These are phyloP conservation scores for Termitomyces sp. DNA, from an alignment of 768 basidiomycete genomes.

Conservation along the genomic window DNA sequence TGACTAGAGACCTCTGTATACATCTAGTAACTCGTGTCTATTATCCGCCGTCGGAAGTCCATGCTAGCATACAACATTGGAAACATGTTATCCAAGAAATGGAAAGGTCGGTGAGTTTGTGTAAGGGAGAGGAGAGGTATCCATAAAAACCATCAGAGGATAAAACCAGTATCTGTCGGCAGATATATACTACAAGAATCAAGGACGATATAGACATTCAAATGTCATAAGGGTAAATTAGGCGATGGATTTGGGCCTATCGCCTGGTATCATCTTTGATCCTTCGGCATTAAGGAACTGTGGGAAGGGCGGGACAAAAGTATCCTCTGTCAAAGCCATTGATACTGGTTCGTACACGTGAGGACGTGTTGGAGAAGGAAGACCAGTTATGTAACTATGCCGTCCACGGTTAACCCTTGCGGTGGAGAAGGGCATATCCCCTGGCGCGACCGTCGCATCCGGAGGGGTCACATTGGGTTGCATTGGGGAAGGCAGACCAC, in stretches of 20 bases:
- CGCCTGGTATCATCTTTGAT: slow-evolving; percentile 22
- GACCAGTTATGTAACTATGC: slow-evolving; percentile 27
- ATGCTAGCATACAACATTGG: neutral
- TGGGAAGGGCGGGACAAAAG: slow-evolving; percentile 54
- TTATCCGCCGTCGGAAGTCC: neutral
- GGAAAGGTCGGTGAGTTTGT: neutral
- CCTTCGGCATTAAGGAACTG: slow-evolving; percentile 44
- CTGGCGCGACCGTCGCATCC: neutral
- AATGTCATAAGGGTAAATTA: slow-evolving; percentile 14
- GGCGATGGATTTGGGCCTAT: slow-evolving; percentile 40
- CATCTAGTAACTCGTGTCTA: neutral
- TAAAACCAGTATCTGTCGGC: slow-evolving; percentile 5
- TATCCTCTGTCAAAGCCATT: slow-evolving; percentile 55
- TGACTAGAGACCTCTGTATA: slow-evolving; percentile 4
- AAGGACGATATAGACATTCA: neutral
- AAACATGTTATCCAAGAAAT: slow-evolving; percentile 6
- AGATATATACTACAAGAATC: slow-evolving; percentile 7
- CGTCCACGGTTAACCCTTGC: slow-evolving; percentile 34
- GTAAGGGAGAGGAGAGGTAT: neutral
- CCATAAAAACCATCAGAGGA: slow-evolving; percentile 6
- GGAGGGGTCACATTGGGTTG: slow-evolving; percentile 1
- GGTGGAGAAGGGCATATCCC: slow-evolving; percentile 17
- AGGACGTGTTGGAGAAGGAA: slow-evolving; percentile 16
- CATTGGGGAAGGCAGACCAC: slow-evolving; percentile 1
- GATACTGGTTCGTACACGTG: slow-evolving; percentile 74